Evolutionary conservation across 805 yeast species (phyloP).

Genomic region (Candida adriatica): DNA sequence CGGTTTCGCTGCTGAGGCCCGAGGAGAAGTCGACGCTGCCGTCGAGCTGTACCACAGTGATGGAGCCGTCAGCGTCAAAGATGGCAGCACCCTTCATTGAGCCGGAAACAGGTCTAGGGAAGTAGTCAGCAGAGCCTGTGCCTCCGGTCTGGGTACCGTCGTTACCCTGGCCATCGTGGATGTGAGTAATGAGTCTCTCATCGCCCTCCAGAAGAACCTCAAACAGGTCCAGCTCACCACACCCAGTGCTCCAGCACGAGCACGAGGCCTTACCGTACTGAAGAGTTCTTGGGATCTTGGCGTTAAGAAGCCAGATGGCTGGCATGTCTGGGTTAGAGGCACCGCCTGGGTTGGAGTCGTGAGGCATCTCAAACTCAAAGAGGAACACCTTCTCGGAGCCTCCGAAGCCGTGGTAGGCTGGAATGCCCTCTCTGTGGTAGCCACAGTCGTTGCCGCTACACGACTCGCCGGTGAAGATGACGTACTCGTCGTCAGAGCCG

Average conservation of each 20-base stretch:
- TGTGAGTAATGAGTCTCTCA: constrained; percentile 65
- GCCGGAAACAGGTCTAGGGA: constrained; percentile 71
- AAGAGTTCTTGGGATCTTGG: constrained; percentile 91
- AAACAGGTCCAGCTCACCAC: constrained; percentile 96
- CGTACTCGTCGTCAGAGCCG: constrained; percentile 69
- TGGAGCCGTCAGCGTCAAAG: constrained; percentile 48
- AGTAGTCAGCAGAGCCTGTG: constrained; percentile 85
- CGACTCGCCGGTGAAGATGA: constrained; percentile 69
- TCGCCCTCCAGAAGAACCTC: constrained; percentile 81
- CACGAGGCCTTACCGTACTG: constrained; percentile 84
- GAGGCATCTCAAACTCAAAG: constrained; percentile 93
- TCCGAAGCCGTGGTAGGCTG: constrained; percentile 92
- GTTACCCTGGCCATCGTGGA: constrained; percentile 79
- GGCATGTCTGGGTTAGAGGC: constrained; percentile 87
- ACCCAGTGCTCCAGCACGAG: constrained; percentile 95
- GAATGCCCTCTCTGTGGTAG: constrained; percentile 74
- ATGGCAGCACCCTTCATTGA: constrained; percentile 88
- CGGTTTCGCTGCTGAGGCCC: constrained; percentile 49
- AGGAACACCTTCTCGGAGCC: constrained; percentile 83
- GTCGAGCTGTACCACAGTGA: constrained; percentile 58
- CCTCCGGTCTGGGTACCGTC: constrained; percentile 58
- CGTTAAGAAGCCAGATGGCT: constrained; percentile 93
- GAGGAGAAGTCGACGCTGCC: constrained; percentile 44
- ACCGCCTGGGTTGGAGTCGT: constrained; percentile 38
- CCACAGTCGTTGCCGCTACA: constrained; percentile 66